A percentile compares a stretch with the other conserved stretches of the same genome.
These are phyloP conservation scores for Monosporascus sp. DNA, from an alignment of 2,329 filamentous ascomycete species.

Conservation along the genomic window DNA sequence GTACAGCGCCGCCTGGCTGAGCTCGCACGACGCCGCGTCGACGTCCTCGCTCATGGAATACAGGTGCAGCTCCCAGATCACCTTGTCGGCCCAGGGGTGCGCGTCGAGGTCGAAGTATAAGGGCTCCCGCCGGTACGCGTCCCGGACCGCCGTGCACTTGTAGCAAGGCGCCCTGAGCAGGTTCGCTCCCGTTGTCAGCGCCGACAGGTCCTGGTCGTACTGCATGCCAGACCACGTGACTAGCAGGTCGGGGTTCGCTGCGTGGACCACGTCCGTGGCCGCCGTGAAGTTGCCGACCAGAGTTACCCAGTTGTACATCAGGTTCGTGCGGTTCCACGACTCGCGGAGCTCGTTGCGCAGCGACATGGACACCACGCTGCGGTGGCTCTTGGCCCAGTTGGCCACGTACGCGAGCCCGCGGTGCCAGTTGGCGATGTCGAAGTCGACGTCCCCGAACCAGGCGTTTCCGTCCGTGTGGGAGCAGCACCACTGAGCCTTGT, in stretches of 20 bases:
- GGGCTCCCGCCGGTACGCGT: conserved; percentile 36
- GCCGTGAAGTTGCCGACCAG: conserved; percentile 39
- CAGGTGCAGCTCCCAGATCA: conserved; percentile 41
- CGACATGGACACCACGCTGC: conserved; percentile 34
- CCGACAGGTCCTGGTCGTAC: conserved; percentile 40
- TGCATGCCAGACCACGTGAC: conserved; percentile 45
- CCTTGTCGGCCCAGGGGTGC: conserved; percentile 42
- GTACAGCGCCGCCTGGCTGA: conserved; percentile 44
- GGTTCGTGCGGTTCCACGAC: conserved; percentile 27
- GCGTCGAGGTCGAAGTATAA: conserved; percentile 38
- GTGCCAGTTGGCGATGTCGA: conserved; percentile 48
- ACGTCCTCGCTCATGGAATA: conserved; percentile 36
- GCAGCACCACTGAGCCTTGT: conserved; percentile 40
- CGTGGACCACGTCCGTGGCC: conserved; percentile 37
- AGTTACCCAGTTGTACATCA: conserved; percentile 39
- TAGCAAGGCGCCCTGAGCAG: conserved; percentile 37
- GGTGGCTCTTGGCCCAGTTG: conserved; percentile 34
- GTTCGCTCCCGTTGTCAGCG: conserved; percentile 34
- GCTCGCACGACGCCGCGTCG: conserved; percentile 39
- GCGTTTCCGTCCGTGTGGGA: conserved; percentile 43
- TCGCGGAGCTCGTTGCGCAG: conserved; percentile 37
- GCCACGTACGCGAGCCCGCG: conserved; percentile 48
- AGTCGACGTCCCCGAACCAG: conserved; percentile 52
- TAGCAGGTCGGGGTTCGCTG: conserved; percentile 37
- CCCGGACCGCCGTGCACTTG: conserved; percentile 34